Evolutionary conservation across 768 basidiomycete genomes (phyloP), one percentile per base, ranked within the genome.

Genomic region (Heimioporus sp.): DNA sequence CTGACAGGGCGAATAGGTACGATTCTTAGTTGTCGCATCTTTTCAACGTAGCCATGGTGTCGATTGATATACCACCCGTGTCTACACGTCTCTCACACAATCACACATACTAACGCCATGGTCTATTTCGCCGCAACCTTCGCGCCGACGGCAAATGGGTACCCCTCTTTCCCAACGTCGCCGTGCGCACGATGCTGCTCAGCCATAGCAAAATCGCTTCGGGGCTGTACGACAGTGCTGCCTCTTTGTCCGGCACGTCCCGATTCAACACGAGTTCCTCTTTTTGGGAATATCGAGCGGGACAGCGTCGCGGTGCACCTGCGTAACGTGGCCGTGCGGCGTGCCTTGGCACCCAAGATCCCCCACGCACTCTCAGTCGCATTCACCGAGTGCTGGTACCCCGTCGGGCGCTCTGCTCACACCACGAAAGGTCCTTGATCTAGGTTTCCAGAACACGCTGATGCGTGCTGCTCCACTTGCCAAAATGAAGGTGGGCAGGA

Each of bases 241-340:
- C 15, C 94, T 90, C 73, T 96, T 96, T 67, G 69, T 98, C 60
- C 81, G 83, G 13, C 80, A 88, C 57, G 77, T 89, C 46, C 70
- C 76, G 16, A 76, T 78, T 31, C 67, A 67, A 2, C 77, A 74
- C 43, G 90, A 96, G 66, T 85, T 98, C 57, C 75, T 98, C 35
- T 98, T 98, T 71, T 96, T 96, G 96, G 96, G 0, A 94, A 96
- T 68, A 86, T 97, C 53, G 92, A 95, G 62, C 90, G 91, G 10
- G 92, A 94, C 71, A 80, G 80, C 45, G 60, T 94, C 43, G 77
- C 88, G 7, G 17, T 63, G 15, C 67, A 72, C 13, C 86, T 86
- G 5, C 77, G 73, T 45, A 95, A 85, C 36, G 73, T 76, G 24
- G 69, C 76, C 38, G 85, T 98, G 43, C 98, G 95, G 96, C 79